These are phyloP conservation scores for Clarireedia monteithiana DNA, from an alignment of 2,329 filamentous ascomycete genomes.

Conservation along the genomic window DNA sequence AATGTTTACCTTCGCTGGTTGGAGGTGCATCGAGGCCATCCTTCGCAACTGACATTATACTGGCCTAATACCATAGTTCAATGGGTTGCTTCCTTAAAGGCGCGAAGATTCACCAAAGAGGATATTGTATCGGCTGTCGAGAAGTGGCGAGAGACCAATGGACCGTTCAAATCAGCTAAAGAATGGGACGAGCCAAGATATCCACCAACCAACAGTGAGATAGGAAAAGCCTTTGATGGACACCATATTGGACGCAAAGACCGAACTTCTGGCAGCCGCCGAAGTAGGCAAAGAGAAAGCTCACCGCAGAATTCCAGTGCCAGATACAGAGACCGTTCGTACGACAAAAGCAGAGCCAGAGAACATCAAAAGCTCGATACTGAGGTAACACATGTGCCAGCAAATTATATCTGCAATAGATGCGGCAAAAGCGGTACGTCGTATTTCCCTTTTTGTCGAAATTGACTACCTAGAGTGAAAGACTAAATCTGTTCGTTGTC, in stretches of 20 bases:
- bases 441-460: neutral
- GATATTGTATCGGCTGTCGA: conserved; percentile 13
- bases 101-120: conserved; percentile 12
- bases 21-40: conserved; percentile 17
- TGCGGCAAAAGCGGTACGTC: conserved; percentile 20
- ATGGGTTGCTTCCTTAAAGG: conserved; percentile 19
- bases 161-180: neutral
- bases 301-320: neutral
- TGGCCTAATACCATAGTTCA: conserved; percentile 22
- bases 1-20: conserved; percentile 23
- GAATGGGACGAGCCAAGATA: neutral
- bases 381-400: neutral
- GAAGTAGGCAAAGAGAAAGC: neutral
- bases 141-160: conserved; percentile 15
- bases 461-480: too few species aligned
- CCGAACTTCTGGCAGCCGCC: neutral
- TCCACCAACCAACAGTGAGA: conserved; percentile 8
- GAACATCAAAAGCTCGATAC: neutral
- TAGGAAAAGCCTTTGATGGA: conserved; percentile 12
- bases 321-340: neutral
- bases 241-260: neutral
- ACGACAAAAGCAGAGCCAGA: neutral
- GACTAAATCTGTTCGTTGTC: too few species aligned
- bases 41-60: conserved; percentile 11
- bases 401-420: conserved; percentile 23